These are phyloP conservation scores for Blastomyces emzantsi DNA, from an alignment of 2,329 filamentous ascomycete species.

Conservation along the genomic window DNA sequence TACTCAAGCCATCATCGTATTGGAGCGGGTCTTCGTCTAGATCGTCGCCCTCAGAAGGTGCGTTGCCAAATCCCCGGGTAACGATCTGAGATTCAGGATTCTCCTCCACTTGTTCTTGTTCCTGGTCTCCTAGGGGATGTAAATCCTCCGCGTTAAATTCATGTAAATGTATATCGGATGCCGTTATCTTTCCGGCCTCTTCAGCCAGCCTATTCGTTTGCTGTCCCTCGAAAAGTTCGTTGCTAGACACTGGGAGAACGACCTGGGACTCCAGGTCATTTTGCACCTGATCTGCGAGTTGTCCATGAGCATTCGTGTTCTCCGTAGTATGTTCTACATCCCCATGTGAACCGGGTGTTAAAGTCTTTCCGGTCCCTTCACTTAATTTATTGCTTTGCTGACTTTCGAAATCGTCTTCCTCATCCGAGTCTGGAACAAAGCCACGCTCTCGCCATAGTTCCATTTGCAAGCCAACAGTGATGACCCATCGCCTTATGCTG, in stretches of 20 bases:
- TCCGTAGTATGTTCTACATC: background rate
- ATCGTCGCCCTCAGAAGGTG: background rate
- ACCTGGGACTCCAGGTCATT: background rate
- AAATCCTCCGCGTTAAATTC: background rate
- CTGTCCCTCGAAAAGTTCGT: background rate
- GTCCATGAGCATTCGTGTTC: background rate
- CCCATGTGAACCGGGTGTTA: slow-evolving; percentile 6
- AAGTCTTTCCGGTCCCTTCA: slow-evolving; percentile 1
- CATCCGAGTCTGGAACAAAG: slow-evolving; percentile 45
- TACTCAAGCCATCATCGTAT: background rate
- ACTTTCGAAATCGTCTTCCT: slow-evolving; percentile 35
- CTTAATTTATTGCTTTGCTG: slow-evolving; percentile 18
- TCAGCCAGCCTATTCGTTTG: background rate
- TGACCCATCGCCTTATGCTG: slow-evolving; percentile 24
- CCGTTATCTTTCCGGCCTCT: background rate
- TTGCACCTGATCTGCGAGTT: background rate
- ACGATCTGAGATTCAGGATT: background rate
- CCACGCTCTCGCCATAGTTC: slow-evolving; percentile 44
- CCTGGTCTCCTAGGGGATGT: background rate
- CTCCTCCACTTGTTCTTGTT: background rate
- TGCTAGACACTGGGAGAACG: background rate
- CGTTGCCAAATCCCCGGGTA: background rate
- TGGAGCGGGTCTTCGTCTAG: slow-evolving; percentile 3
- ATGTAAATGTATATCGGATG: background rate
- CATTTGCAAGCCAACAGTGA: slow-evolving; percentile 26